Base-by-base conservation (phyloP, 2,329 filamentous ascomycete genomes). In the Arthroderma sp. region DNA sequence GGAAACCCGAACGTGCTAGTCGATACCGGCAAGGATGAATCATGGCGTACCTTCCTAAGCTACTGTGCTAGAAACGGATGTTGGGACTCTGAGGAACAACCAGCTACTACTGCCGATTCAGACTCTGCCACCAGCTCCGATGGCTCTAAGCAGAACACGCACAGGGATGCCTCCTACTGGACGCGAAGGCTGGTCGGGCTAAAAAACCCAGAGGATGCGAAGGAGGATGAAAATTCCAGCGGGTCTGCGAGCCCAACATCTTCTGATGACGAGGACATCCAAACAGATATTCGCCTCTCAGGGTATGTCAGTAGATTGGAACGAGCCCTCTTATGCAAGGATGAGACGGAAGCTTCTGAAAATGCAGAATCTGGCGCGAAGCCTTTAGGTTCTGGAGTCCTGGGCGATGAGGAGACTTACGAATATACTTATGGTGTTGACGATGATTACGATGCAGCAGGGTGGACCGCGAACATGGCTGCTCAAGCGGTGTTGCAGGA, bases 21-120 rank as follows among this genome's bases (percentile, higher is more conserved):
- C 7, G 44, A 48, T n/a, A 45, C 43, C 6, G 48, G 47, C 9
- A 48, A 47, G 28, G 66, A 70, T 49, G 50, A 56, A 29, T 48
- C 56, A 41, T 70, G 67, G 67, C 47, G 49, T 22, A 48, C 49
- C 6, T 66, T 62, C 44, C 36, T 68, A 45, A 53, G 50, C 5
- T 67, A 67, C 50, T 66, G 64, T 50, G 50, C 48, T 40, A 49
- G 66, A 36, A 66, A 67, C 47, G 59, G 56, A 4, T 51, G 63
- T 6, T 57, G 55, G 49, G 55, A 60, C 10, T 54, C 53, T 38
- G 47, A 44, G 27, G 45, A 48, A 37, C 10, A 33, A 30, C 8
- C n/a, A 9, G 11, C 31, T 11, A 42, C 40, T 6, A 5, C 10
- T 29, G 10, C 9, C 15, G 36, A 31, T 10, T 15, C 27, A 9